These are phyloP conservation scores for Diphasiastrum complanatum DNA, from an alignment of 83 land plant species.

Conservation along the genomic window DNA sequence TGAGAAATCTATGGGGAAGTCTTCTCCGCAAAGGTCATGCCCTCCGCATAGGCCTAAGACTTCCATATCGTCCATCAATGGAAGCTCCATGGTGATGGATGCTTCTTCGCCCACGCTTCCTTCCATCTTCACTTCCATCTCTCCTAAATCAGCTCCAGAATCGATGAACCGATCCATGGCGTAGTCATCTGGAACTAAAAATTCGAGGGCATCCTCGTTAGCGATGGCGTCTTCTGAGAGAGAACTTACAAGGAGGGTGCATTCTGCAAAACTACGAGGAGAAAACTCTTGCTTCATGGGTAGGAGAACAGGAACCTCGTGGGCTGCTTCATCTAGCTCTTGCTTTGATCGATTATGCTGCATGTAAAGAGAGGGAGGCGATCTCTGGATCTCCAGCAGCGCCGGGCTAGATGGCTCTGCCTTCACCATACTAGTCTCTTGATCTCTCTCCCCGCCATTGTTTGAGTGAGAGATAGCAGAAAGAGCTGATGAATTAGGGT, in stretches of 20 bases:
- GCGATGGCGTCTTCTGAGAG: slow-evolving; percentile 5
- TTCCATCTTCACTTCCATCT: slow-evolving; percentile 7
- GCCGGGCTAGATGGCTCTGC: background rate
- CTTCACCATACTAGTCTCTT: background rate
- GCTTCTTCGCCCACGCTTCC: background rate
- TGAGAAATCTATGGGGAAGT: slow-evolving; percentile 15
- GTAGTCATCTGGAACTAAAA: slow-evolving; percentile 4
- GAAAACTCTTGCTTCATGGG: background rate
- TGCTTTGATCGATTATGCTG: too few relatives aligned
- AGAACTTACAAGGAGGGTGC: background rate
- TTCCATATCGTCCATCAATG: background rate
- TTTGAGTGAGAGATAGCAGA: background rate
- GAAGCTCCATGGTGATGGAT: background rate
- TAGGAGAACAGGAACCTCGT: slow-evolving; percentile 15
- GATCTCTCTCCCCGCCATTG: background rate
- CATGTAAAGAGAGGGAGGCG: too few relatives aligned
- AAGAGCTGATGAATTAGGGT: slow-evolving; percentile 6
- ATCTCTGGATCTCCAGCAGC: too few relatives aligned
- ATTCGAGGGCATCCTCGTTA: slow-evolving; percentile 6
- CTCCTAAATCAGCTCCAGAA: slow-evolving; percentile 13
- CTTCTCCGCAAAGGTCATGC: background rate
- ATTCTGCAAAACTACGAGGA: slow-evolving; percentile 11
- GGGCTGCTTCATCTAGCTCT: slow-evolving; percentile 2
- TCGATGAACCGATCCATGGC: slow-evolving; percentile 11
- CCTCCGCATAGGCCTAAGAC: background rate